Evolutionary conservation across 208 protist genomes (phyloP).

Genomic region (Plasmodiophora brassicae): DNA sequence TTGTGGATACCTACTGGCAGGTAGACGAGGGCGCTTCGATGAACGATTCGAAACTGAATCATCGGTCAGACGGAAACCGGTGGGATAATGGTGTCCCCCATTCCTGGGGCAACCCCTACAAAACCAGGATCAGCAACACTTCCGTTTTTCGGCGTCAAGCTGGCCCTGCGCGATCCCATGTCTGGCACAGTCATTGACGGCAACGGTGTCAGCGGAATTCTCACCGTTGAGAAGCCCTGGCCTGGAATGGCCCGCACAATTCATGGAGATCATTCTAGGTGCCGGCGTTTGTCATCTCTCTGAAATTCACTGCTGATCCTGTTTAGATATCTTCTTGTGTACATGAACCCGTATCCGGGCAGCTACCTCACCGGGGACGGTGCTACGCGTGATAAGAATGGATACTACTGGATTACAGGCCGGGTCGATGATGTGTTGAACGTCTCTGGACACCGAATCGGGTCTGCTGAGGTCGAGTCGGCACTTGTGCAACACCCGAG

Average conservation of each 20-base stretch:
- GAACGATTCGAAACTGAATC: too few relatives aligned
- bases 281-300: background rate
- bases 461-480: constrained; percentile 40
- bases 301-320: background rate
- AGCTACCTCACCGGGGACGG: constrained; percentile 93
- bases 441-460: constrained; percentile 51
- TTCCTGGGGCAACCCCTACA: constrained; percentile 18
- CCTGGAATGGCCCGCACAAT: constrained; percentile 82
- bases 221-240: constrained; percentile 78
- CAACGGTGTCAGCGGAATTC: constrained; percentile 59
- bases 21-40: too few relatives aligned
- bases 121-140: constrained; percentile 50
- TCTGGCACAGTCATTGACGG: constrained; percentile 22
- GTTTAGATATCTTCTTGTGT: constrained; percentile 31
- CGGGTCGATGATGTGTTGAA: constrained; percentile 69
- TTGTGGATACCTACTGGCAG: constrained; percentile 94
- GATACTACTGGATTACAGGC: constrained; percentile 92
- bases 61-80: constrained; percentile 48
- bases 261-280: constrained; percentile 68
- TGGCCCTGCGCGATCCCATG: constrained; percentile 72
- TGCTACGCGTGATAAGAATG: constrained; percentile 84
- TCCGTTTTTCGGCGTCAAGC: constrained; percentile 92
- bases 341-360: constrained; percentile 23
- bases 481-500: background rate
- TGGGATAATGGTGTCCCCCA: constrained; percentile 46